phyloP scores from a whole-genome alignment of 75 land plant species.

The Sequoia sempervirens region DNA sequence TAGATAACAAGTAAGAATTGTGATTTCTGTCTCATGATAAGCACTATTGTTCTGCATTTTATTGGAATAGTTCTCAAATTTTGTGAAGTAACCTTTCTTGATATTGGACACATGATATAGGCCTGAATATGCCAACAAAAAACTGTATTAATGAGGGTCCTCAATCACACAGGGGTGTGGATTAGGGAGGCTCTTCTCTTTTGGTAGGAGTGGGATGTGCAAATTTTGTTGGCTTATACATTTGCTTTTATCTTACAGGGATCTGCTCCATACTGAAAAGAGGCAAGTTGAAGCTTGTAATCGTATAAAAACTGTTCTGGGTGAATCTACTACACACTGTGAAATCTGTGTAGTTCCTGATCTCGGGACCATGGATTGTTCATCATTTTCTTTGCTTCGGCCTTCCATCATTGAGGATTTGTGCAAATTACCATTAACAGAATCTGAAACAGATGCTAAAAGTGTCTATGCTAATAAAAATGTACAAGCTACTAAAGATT shows the following conservation, averaged over 20 bases:
- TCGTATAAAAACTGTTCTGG: slow-evolving; percentile 34
- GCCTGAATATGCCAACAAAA: neutral
- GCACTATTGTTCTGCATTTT: neutral
- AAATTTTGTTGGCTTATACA: neutral
- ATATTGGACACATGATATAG: neutral
- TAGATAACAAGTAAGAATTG: slow-evolving; percentile 63
- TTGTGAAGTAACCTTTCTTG: neutral
- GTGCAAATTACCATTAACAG: slow-evolving; percentile 23
- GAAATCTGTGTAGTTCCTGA: slow-evolving; percentile 52
- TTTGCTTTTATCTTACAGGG: slow-evolving; percentile 26
- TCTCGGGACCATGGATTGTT: slow-evolving; percentile 33
- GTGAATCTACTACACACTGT: slow-evolving; percentile 41
- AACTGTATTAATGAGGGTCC: neutral
- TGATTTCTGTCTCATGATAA: neutral
- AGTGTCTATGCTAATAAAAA: neutral
- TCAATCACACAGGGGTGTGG: neutral
- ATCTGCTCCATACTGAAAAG: slow-evolving; percentile 45
- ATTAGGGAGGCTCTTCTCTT: neutral
- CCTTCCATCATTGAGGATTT: slow-evolving; percentile 43
- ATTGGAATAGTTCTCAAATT: neutral
- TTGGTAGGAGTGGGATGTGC: neutral
- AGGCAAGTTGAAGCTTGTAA: slow-evolving; percentile 46
- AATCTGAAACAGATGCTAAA: slow-evolving; percentile 3
- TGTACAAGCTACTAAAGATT: neutral
- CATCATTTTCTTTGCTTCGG: slow-evolving; percentile 39